Evolutionary conservation across 2,329 filamentous ascomycete genomes (phyloP), one percentile per base, ranked within the genome.

Genomic region (Monosporascus sp.): DNA sequence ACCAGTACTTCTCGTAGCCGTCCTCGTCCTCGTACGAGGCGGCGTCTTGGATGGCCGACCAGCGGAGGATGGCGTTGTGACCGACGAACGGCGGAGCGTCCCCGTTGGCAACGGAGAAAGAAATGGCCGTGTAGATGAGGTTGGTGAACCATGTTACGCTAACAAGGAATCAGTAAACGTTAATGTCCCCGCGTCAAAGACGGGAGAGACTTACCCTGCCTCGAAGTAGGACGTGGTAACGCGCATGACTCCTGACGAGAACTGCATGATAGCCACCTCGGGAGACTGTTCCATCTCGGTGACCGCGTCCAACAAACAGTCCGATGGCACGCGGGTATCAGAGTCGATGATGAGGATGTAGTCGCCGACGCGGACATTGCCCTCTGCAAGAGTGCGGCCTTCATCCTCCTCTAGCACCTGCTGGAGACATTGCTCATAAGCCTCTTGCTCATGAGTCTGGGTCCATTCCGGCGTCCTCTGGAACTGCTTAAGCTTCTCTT

Each of bases 341-440:
- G 87, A 90, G 72, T 90, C 87, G 64, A 90, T 88, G 55, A 92
- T 73, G 35, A 89, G 74, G 55, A 92, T 89, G 69, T 91, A 92
- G 70, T 95, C 90, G 52, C 90, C 90, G 22, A 95, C 76, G 49
- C 90, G 88, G 60, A 96, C 87, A 69, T 94, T 91, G 56, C 90
- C 90, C 65, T 90, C 89, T 18, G 89, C 89, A 87, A 87, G 89
- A 27, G 87, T 87, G 27, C 85, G 82, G 18, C 84, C 83, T 20
- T 65, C 59, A 52, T 88, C 78, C 48, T 85, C 82, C 47, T 84
- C 79, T 38, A 92, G 76, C 18, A 87, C 81, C 54, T 87, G 80
- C 59, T 82, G 79, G 43, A 92, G 77, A 55, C 82, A 78, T 62
- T 76, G 70, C 67, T 85, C 80, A 63, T 90, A 90, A 1, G 83